phyloP scores from a whole-genome alignment of 306 rosid species.

The Erythrophleum fordii region DNA sequence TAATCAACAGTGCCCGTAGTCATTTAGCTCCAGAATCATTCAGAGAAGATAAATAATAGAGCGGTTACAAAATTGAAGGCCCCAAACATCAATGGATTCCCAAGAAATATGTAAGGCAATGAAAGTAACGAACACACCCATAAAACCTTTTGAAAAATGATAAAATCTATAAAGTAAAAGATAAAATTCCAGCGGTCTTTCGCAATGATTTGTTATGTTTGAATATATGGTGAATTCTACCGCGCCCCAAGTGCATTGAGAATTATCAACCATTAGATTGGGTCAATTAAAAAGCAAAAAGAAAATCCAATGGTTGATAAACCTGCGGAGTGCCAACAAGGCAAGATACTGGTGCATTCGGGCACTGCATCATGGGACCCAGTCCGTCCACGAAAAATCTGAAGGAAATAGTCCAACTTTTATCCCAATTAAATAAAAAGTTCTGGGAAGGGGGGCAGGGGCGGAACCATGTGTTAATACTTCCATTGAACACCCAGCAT shows the following conservation, averaged over 20 bases:
- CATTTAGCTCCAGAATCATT: not conserved
- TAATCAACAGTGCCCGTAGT: not conserved
- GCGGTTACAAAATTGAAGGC: not conserved
- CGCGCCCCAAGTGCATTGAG: not conserved
- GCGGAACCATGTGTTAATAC: not conserved
- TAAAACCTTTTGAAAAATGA: not conserved
- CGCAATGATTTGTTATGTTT: not conserved
- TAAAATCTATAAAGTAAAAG: not conserved
- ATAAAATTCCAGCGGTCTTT: not conserved
- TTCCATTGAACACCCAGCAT: not conserved
- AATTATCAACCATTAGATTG: not conserved
- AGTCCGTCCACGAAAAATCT: too few relatives aligned
- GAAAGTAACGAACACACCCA: not conserved
- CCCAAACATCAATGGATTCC: not conserved
- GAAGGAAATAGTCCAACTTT: too few relatives aligned
- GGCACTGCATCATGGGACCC: too few relatives aligned
- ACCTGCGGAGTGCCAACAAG: too few relatives aligned
- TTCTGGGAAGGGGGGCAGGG: not conserved
- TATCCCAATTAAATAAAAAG: not conserved
- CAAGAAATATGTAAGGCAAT: not conserved
- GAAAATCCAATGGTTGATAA: too few relatives aligned
- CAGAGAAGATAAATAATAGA: not conserved
- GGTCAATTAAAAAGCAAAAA: not conserved
- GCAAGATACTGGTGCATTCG: too few relatives aligned
- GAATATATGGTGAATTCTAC: not conserved